phyloP scores from a whole-genome alignment of 148 eudicot species.

The Rhododendron simsii region DNA sequence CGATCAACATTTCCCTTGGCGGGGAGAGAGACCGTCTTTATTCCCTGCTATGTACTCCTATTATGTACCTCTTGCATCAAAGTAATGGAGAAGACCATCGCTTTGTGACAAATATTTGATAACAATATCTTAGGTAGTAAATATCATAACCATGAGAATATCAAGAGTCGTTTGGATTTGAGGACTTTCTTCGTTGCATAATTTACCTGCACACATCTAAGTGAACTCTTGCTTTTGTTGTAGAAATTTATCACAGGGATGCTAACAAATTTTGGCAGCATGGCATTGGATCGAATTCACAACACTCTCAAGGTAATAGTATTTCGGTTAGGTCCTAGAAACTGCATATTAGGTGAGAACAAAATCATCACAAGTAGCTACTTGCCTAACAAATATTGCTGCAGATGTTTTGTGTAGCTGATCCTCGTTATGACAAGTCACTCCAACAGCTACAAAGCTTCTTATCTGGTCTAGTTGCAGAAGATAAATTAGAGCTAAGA shows the following conservation, averaged over 20 bases:
- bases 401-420: slow-evolving; percentile 90
- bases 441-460: slow-evolving; percentile 94
- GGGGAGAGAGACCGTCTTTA: not conserved
- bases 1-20: not conserved
- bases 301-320: slow-evolving; percentile 82
- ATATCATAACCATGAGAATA: not conserved
- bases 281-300: slow-evolving; percentile 90
- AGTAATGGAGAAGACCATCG: not conserved
- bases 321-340: not conserved
- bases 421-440: slow-evolving; percentile 89
- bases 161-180: not conserved
- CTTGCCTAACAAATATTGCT: not conserved
- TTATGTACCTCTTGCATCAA: not conserved
- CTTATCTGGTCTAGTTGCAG: slow-evolving; percentile 79
- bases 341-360: not conserved
- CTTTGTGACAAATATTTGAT: not conserved
- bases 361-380: not conserved
- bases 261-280: slow-evolving; percentile 96
- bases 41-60: not conserved
- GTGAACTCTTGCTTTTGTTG: slow-evolving; percentile 24
- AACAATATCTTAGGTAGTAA: not conserved
- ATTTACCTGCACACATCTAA: not conserved
- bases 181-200: not conserved
- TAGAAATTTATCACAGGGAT: slow-evolving; percentile 94
- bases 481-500: slow-evolving; percentile 86